Percentiles rank a stretch among this genome's conserved stretches.
phyloP scores from a whole-genome alignment of 2,329 filamentous ascomycete species.

The Talaromyces sp. region DNA sequence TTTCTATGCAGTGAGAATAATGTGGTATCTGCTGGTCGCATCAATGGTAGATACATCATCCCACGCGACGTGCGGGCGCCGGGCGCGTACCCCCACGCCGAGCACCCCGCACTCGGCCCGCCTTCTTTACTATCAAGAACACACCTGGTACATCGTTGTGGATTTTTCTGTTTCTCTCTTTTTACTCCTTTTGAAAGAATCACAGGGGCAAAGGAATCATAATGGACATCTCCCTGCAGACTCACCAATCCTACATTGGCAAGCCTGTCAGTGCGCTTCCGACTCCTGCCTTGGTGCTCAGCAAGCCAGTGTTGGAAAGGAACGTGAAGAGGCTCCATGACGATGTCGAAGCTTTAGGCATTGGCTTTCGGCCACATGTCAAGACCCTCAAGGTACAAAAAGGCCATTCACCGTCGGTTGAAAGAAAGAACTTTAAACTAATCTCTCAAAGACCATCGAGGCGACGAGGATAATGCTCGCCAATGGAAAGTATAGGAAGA shows the following conservation, averaged over 20 bases:
- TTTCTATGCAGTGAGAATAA: not conserved
- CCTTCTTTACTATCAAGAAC: not conserved
- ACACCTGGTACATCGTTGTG: not conserved
- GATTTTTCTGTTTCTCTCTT: not conserved
- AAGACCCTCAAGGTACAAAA: constrained; percentile 41
- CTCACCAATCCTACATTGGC: constrained; percentile 34
- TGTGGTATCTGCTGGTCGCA: not conserved
- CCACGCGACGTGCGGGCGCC: not conserved
- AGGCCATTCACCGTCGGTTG: not conserved
- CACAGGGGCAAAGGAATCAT: not conserved
- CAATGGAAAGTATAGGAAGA: constrained; percentile 32
- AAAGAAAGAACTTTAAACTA: not conserved
- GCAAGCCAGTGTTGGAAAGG: constrained; percentile 32
- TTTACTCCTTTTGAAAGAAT: not conserved
- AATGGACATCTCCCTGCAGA: constrained; percentile 28
- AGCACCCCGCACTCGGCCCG: not conserved
- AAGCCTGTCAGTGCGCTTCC: constrained; percentile 31
- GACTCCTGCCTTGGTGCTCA: constrained; percentile 38
- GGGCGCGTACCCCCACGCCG: not conserved
- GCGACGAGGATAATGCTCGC: constrained; percentile 41
- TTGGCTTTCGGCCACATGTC: constrained; percentile 41
- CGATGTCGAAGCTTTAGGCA: constrained; percentile 36
- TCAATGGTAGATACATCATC: not conserved
- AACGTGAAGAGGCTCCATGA: constrained; percentile 34
- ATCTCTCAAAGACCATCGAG: constrained; percentile 18